These are phyloP conservation scores for Trebouxia sp. DNA, from an alignment of 139 green algal genomes.

Conservation along the genomic window DNA sequence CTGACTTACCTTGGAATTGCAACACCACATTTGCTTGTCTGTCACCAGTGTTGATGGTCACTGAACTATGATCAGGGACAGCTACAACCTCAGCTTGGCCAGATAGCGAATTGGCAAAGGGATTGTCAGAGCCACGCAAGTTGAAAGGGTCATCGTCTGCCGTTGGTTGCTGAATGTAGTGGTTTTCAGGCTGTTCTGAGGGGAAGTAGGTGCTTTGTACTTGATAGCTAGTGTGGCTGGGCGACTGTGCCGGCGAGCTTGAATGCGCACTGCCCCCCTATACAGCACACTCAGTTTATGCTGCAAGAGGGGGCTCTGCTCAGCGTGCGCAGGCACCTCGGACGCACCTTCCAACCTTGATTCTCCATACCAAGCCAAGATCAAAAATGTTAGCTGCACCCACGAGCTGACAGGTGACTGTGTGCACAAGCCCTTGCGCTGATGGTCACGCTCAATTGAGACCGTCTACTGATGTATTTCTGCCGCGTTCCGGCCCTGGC, in stretches of 20 bases:
- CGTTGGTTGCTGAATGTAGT: background rate
- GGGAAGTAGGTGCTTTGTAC: constrained; percentile 38
- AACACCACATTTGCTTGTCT: constrained; percentile 13
- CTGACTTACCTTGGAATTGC: constrained; percentile 25
- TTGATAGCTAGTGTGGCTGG: constrained; percentile 18
- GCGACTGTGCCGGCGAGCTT: background rate
- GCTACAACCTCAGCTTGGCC: constrained; percentile 24
- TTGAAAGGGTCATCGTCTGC: constrained; percentile 26
- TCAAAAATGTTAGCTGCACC: too few relatives aligned
- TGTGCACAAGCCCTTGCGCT: background rate
- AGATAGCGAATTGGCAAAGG: background rate
- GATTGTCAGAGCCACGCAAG: constrained; percentile 14
- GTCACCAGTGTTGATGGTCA: constrained; percentile 19
- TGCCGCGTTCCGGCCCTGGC: too few relatives aligned
- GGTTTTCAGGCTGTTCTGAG: constrained; percentile 7
- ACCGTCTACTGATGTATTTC: too few relatives aligned
- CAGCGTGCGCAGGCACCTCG: too few relatives aligned
- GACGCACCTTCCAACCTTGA: constrained; percentile 35
- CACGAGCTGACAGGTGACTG: background rate
- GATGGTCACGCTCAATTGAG: too few relatives aligned
- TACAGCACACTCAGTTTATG: too few relatives aligned
- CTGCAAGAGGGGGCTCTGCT: too few relatives aligned
- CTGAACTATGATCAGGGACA: background rate
- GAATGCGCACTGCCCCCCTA: constrained; percentile 1
- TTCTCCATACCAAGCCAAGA: constrained; percentile 12